These are phyloP conservation scores for Bondarzewia mesenterica DNA, from an alignment of 1,284 basidiomycete genomes.

Conservation along the genomic window DNA sequence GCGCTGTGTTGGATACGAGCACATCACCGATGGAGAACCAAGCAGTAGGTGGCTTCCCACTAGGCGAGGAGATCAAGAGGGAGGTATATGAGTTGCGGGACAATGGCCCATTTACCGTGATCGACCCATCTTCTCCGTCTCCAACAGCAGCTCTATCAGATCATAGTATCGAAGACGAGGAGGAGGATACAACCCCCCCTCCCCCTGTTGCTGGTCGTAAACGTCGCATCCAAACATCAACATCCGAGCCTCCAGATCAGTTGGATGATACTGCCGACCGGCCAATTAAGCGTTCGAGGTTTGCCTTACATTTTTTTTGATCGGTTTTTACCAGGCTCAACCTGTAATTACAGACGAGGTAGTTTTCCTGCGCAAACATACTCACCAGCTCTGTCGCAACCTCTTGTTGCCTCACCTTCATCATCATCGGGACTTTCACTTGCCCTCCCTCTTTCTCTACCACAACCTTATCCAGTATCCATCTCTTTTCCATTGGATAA, in stretches of 20 bases:
- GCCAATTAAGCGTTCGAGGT: background rate
- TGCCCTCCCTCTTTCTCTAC: background rate
- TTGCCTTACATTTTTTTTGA: background rate
- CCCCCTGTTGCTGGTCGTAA: conserved; percentile 10
- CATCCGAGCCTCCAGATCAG: background rate
- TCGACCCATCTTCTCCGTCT: background rate
- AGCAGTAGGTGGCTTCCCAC: background rate
- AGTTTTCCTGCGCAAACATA: background rate
- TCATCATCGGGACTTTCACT: background rate
- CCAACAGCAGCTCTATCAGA: background rate
- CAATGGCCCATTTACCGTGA: background rate
- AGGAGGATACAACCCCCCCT: conserved; percentile 9
- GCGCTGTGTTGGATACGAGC: background rate
- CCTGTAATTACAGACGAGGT: background rate
- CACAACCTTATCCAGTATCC: background rate
- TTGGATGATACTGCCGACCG: background rate
- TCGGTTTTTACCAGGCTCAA: background rate
- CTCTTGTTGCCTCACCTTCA: no score
- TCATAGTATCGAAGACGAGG: background rate
- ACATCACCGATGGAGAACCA: background rate
- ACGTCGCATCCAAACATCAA: background rate
- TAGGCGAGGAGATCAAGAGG: background rate
- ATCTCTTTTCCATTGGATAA: background rate
- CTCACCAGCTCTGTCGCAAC: no score
- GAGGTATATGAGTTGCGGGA: background rate